Evolutionary conservation across 164 flowering plant genomes (phyloP), one percentile per base, ranked within the genome.

Genomic region (Kingdonia uniflora): DNA sequence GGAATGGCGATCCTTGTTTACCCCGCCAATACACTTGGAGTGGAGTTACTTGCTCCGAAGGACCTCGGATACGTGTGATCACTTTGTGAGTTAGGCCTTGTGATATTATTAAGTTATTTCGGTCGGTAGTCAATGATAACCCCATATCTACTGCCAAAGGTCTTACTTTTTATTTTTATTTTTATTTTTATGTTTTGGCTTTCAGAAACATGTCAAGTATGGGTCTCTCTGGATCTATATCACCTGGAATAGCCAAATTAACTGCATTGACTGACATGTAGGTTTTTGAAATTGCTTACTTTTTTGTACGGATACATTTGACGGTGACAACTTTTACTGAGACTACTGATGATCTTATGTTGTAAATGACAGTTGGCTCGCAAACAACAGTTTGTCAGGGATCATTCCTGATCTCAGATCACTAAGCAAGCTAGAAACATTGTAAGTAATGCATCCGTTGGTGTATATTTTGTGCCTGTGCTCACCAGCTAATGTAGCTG

Each of bases 1-100:
- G 97, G 97, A 75, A 51, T 59, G 97, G 95, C 33, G 97, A 90
- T 74, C 97, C 97, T 50, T 90, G 97, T 67, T 55, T 80, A 50
- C 95, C 97, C 23, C 63, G 51, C 11, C 60, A 51, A 43, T 79
- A 84, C 61, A 52, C 85, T 37, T 90, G 97, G 97, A 80, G 91
- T 54, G 95, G 95, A 61, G 69, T 90, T 54, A 75, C 80, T 49
- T 90, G 97, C 77, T 75, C 84, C 38, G 71, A 62, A 23, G 94
- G 88, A 56, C 26, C 68, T 45, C 70, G 72, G 35, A 68, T 72
- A 52, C 90, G 94, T n/a, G 73, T 90, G 17, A 48, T 75, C 63
- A 45, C 82, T 39, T 58, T 90, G 97, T 90, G 59, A 90, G 95
- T 77, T 59, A 19, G 20, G 19, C 14, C 42, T 45, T 66, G 12